Evolutionary conservation across 2,329 filamentous ascomycete genomes (phyloP), one percentile per base, ranked within the genome.

Genomic region (Tolypocladium sp.): DNA sequence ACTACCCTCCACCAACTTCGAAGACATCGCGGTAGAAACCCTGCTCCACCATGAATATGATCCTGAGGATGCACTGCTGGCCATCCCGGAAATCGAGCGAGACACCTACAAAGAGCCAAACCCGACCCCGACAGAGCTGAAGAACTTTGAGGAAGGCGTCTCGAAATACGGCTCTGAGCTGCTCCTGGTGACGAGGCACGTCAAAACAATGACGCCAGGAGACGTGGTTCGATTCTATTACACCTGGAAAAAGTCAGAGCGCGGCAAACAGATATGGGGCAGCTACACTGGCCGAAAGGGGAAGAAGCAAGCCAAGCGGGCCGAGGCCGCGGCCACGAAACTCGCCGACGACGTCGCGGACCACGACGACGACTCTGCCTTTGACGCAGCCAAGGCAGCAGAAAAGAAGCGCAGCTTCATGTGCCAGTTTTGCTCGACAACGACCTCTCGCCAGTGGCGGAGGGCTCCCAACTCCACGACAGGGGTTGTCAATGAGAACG

Each of bases 171-270:
- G 94, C 27, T 97, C 93, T 0, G 94, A 99, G 74, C 85, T 96
- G 67, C 84, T 91, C 64, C 82, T 83, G 54, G 88, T 97, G 61
- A 91, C 87, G 64, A 87, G 89, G 65, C 90, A 96, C 71, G 90
- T 97, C 67, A 92, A 91, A 73, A 90, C 88, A 0, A 85, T 94
- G 65, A 85, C 84, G 46, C 86, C 92, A 62, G 86, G 88, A 56
- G 85, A 91, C 60, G 88, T 97, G 62, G 91, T 96, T 33, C 89
- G 94, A 4, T 95, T 90, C 70, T 99, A 97, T 74, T 99, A 99
- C 71, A 90, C 90, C 64, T 99, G 94, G 94, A 99, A 99, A 77
- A 97, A 97, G 74, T 91, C 91, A 0, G 82, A 88, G 2, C 86
- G 88, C 60, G 94, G 94, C 46, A 87, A 84, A 69, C 86, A 94